Evolutionary conservation across 129 eudicot species (phyloP).

Genomic region (Gnaphalium uliginosum): DNA sequence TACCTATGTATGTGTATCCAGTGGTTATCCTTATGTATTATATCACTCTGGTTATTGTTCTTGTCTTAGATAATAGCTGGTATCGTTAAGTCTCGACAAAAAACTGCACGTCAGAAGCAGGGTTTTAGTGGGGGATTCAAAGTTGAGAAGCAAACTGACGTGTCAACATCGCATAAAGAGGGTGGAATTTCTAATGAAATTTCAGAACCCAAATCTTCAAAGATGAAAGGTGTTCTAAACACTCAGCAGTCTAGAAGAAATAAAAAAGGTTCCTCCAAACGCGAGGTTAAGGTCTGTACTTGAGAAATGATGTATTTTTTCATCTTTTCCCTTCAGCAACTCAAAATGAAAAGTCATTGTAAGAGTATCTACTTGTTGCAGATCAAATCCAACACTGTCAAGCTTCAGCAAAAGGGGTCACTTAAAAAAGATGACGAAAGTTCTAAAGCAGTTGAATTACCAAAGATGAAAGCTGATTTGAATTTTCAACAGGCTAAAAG

Average conservation of each 20-base stretch:
- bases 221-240: constrained; percentile 34
- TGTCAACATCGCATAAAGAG: constrained; percentile 1
- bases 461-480: constrained; percentile 23
- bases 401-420: constrained; percentile 32
- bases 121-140: constrained; percentile 41
- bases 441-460: constrained; percentile 23
- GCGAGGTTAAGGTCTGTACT: constrained; percentile 17
- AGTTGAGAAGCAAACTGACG: constrained; percentile 31
- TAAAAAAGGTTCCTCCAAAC: constrained; percentile 23
- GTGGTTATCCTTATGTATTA: not conserved
- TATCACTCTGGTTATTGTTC: constrained; percentile 12
- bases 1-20: not conserved
- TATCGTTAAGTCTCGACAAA: constrained; percentile 40
- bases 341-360: not conserved
- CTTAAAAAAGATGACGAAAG: constrained; percentile 30
- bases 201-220: constrained; percentile 20
- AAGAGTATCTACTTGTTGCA: constrained; percentile 17
- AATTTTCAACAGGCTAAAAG: constrained; percentile 27
- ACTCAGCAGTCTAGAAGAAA: constrained; percentile 31
- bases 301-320: not conserved
- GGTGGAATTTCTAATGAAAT: constrained; percentile 21
- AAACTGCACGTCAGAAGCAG: constrained; percentile 24
- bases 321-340: constrained; percentile 2
- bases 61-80: constrained; percentile 41
- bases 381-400: constrained; percentile 27